These are phyloP conservation scores for Ophiostoma quercus DNA, from an alignment of 2,329 filamentous ascomycete species.

Conservation along the genomic window DNA sequence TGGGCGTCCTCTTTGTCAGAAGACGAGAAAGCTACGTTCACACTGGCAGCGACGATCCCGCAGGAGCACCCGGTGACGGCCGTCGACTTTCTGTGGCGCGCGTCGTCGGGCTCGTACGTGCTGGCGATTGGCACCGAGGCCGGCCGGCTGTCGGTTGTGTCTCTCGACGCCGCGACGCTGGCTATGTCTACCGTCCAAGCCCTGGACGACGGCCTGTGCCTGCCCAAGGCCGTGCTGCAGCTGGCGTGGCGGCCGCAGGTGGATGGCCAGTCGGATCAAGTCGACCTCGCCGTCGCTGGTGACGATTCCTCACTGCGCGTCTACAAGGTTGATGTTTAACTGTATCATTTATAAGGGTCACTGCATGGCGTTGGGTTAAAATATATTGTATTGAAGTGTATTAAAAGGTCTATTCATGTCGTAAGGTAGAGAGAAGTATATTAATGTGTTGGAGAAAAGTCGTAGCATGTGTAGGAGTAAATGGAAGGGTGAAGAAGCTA, in stretches of 20 bases:
- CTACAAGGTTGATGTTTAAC: conserved; percentile 41
- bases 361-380: not conserved
- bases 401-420: conserved; percentile 11
- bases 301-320: conserved; percentile 58
- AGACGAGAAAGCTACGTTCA: conserved; percentile 38
- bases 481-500: no score
- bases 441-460: not conserved
- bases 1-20: conserved; percentile 44
- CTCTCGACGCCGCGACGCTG: conserved; percentile 38
- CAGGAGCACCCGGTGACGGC: conserved; percentile 62
- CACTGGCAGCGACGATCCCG: conserved; percentile 49
- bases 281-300: conserved; percentile 50
- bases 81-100: conserved; percentile 55
- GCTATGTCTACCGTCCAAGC: conserved; percentile 36
- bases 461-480: not conserved
- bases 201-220: conserved; percentile 41
- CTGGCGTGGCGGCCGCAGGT: conserved; percentile 59
- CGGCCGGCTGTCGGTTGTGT: conserved; percentile 44
- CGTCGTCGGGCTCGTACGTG: conserved; percentile 32
- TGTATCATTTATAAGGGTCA: no score
- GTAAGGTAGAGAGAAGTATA: conserved; percentile 1
- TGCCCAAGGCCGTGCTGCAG: conserved; percentile 61
- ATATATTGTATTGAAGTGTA: not conserved
- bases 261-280: conserved; percentile 14
- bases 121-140: conserved; percentile 56